Evolutionary conservation across 2,329 filamentous ascomycete genomes (phyloP), one percentile per base, ranked within the genome.

Genomic region (Cercospora citrullina): DNA sequence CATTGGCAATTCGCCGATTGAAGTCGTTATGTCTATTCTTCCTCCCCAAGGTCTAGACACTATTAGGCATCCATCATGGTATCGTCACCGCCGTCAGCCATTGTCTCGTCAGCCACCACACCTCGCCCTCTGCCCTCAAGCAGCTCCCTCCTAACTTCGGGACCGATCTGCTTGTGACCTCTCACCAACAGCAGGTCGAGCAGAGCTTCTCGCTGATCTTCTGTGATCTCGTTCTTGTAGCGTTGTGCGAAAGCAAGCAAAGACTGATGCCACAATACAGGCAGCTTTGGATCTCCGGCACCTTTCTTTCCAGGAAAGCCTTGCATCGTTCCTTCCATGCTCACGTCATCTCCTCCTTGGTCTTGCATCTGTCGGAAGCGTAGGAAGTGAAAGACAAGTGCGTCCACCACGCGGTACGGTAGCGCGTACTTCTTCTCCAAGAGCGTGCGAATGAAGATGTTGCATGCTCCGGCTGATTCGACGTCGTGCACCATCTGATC

Each of bases 351-450:
- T 33, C 83, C 83, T 62, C 83, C 83, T 18, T 86, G 84, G 2
- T 88, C 86, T 69, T 91, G 89, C 28, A 87, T 85, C 63, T 87
- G 91, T 36, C 92, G 87, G 83, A 97, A 97, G 16, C 95, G 90
- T 70, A 98, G 80, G 80, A 99, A 99, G 80, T 99, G 94, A 83
- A 98, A 98, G 9, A 99, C 95, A 1, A 98, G 84, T 1, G 93
- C 90, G 75, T 99, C 95, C 60, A 99, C 89, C 64, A 97, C 94
- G 80, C 96, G 94, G 82, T 91, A 97, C 0, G 94, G 95, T 10
- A 99, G 84, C 0, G 95, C 95, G 75, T 99, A 98, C 78, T 96
- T 96, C 86, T 99, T 99, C 81, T 97, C 94, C 4, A 99, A 84
- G 42, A 99, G 86, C 0, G 92, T 89, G 77, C 92, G 92, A 81